A percentile compares a stretch with the other conserved stretches of the same genome.
phyloP scores from a whole-genome alignment of 371 early-diverging fungal species.

The Mucor sp. region DNA sequence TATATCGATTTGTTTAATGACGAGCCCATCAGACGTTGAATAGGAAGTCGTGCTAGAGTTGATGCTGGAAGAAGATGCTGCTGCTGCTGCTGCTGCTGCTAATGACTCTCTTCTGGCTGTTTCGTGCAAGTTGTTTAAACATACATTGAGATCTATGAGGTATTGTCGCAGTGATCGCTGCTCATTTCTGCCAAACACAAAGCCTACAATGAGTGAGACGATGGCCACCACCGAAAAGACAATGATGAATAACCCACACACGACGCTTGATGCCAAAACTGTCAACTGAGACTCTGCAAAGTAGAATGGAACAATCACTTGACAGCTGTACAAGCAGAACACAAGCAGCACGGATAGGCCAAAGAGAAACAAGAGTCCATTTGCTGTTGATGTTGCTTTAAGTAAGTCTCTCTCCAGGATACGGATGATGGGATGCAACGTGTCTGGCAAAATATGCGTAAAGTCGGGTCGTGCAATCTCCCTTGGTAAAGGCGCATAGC shows the following conservation, averaged over 20 bases:
- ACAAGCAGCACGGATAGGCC: slow-evolving; percentile 11
- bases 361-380: slow-evolving; percentile 15
- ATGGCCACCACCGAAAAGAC: slow-evolving; percentile 17
- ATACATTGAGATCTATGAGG: slow-evolving; percentile 22
- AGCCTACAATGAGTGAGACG: slow-evolving; percentile 42
- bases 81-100: background rate
- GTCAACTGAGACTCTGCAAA: background rate
- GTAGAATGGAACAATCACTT: slow-evolving; percentile 12
- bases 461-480: slow-evolving; percentile 23
- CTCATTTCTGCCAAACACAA: slow-evolving; percentile 46
- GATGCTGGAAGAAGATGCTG: background rate
- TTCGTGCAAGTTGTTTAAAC: background rate
- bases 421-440: slow-evolving; percentile 18
- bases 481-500: background rate
- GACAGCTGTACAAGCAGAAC: slow-evolving; percentile 16
- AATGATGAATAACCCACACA: slow-evolving; percentile 15
- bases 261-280: background rate
- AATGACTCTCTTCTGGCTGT: background rate
- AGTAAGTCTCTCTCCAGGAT: slow-evolving; percentile 20
- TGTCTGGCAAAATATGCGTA: slow-evolving; percentile 11
- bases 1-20: background rate
- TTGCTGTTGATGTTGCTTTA: slow-evolving; percentile 14
- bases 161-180: slow-evolving; percentile 37
- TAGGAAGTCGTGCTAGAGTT: background rate
- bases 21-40: slow-evolving; percentile 4